Base-by-base conservation (phyloP, 106 monocot species). In the Dactylorhiza incarnata region DNA sequence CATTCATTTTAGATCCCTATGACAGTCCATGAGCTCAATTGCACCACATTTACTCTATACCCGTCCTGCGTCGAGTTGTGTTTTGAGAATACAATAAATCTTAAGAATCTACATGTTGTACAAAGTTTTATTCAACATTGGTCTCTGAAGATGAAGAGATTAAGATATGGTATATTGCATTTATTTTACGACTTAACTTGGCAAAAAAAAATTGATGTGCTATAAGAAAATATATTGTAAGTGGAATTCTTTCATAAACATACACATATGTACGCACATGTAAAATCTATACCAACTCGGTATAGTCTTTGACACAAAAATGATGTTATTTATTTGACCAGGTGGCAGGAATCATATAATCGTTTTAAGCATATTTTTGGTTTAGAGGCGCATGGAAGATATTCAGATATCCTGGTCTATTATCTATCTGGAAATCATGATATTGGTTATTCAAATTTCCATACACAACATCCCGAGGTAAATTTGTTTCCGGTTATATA, bases 381-480 rank as follows among this genome's bases (percentile, higher is more conserved):
- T 49, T 47, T 81, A 46, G 80, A 79, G 78, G 85, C 80, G 15
- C 53, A 82, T 67, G 84, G 80, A 79, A 82, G 78, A 73, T 46
- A 83, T 80, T 66, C 83, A 15, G 56, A 77, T 29, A 80, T 82
- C 26, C 76, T 83, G 48, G 67, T 89, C 55, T 86, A 85, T 72
- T 91, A 89, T 76, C 87, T 94, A 79, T 86, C 85, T 86, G 97
- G 97, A 75, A 94, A 99, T 85, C 94, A 91, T 82, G 97, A 99
- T 83, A 86, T 94, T 78, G 94, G 94, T 19, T 99, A 91, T 83
- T 44, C 83, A 50, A 59, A 47, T 76, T 78, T 87, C 29, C 83
- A 89, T 69, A 49, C 84, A 63, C 78, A 73, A 75, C 54, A 89
- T 83, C 87, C 86, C 13, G 51, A 99, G 94, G 97, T 94, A 84